Evolutionary conservation across 164 flowering plant species (phyloP), one percentile per base, ranked within the genome.

Genomic region (Protea cynaroides): DNA sequence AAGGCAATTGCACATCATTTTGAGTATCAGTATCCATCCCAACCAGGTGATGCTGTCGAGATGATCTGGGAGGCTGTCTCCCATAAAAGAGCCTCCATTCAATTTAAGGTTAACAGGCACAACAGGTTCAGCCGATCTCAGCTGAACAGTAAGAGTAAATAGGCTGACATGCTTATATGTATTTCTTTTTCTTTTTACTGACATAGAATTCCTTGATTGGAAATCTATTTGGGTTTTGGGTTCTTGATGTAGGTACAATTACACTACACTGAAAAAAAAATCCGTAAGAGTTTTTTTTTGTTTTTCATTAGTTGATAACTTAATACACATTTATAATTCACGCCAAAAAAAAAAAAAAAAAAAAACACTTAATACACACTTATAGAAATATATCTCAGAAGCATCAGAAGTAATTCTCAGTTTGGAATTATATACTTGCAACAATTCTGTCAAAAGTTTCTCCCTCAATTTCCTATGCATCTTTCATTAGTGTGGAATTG

Each of bases 11-110:
- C 65, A 11, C 76, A 68, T n/a, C 86, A 83, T 62, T 91, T 85
- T 69, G 95, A 87, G 62, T 94, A 82, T 66, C 87, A 77, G 62
- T 85, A 73, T 71, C 98, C 97, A 37, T 89, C 98, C 10, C 75
- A 77, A 63, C 71, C 80, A 25, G 88, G 82, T 11, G 95, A 91
- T 75, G 88, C 96, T 38, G 84, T 91, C 61, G 83, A 90, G 62
- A 91, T 94, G 97, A 87, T 86, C 50, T 94, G 98, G 98, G 69
- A 76, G 64, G 88, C 86, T 18, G 79, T 86, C 69, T 70, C 79
- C 4, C 83, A 75, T 2, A 90, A 84, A 76, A 64, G 68, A 14
- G 68, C 83, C 36, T 61, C 76, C 14, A 65, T 69, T 56, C 72
- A 29, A n/a, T 63, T 65, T 25, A 73, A 71, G 24, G 55, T 62